Conservation (phyloP, 768 basidiomycete species). For the Boletus tomentosulus region DNA sequence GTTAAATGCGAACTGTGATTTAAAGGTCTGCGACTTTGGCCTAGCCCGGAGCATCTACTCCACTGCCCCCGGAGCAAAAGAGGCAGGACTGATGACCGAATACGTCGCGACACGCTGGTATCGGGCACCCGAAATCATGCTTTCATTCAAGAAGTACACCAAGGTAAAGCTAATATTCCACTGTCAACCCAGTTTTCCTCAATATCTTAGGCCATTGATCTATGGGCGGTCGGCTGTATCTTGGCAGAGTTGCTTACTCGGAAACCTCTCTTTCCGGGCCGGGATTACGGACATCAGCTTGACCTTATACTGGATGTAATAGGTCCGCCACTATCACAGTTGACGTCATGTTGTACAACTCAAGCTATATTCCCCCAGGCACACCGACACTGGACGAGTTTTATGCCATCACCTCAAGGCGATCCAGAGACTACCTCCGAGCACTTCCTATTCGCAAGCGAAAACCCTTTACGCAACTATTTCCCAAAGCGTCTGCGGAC, state of each 20-base stretch:
- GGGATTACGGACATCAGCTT: slow-evolving; percentile 84
- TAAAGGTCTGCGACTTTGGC: slow-evolving; percentile 89
- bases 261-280: slow-evolving; percentile 82
- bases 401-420: slow-evolving; percentile 79
- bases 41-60: slow-evolving; percentile 66
- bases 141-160: slow-evolving; percentile 87
- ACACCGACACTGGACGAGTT: slow-evolving; percentile 90
- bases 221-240: slow-evolving; percentile 74
- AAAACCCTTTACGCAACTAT: slow-evolving; percentile 63
- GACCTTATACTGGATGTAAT: slow-evolving; percentile 86
- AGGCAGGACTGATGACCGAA: slow-evolving; percentile 70
- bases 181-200: slow-evolving; percentile 8
- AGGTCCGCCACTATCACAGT: slow-evolving; percentile 34
- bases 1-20: slow-evolving; percentile 85
- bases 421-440: slow-evolving; percentile 85
- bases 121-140: slow-evolving; percentile 91
- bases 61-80: slow-evolving; percentile 49
- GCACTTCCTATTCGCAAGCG: slow-evolving; percentile 80
- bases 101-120: slow-evolving; percentile 94
- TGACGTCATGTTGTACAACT: slow-evolving; percentile 16
- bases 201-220: slow-evolving; percentile 52
- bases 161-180: slow-evolving; percentile 39
- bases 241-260: slow-evolving; percentile 80
- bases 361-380: slow-evolving; percentile 34
- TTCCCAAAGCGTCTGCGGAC: slow-evolving; percentile 70